Evolutionary conservation across 2,329 filamentous ascomycete species (phyloP).

Genomic region (Arachnomyces sp.): DNA sequence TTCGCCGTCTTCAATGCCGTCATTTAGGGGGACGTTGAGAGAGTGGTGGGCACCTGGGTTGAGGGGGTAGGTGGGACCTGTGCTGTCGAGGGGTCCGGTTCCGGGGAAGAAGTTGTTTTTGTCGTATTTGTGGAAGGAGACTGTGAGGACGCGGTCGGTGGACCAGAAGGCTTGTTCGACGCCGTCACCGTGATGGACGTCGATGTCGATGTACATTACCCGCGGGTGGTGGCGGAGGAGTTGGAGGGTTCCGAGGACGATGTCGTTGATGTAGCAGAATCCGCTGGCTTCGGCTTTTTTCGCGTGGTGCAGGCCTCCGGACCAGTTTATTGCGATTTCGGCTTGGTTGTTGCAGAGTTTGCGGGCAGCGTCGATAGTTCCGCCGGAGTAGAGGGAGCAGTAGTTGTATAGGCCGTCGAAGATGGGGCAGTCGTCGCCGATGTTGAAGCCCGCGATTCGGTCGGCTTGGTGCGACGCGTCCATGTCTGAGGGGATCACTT

Average conservation of each 20-base stretch:
- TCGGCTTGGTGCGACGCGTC: constrained; percentile 55
- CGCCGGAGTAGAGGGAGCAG: constrained; percentile 86
- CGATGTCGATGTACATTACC: constrained; percentile 90
- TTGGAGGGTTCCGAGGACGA: constrained; percentile 86
- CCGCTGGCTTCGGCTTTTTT: constrained; percentile 90
- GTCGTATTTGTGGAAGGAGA: constrained; percentile 96
- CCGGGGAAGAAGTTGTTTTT: constrained; percentile 79
- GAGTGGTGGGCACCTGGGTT: constrained; percentile 85
- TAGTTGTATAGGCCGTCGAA: constrained; percentile 96
- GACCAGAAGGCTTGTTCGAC: constrained; percentile 89
- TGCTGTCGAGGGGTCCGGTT: constrained; percentile 79
- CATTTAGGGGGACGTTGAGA: constrained; percentile 81
- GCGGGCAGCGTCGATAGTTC: constrained; percentile 80
- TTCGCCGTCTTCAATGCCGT: constrained; percentile 84
- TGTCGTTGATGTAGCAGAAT: constrained; percentile 99
- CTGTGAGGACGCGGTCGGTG: constrained; percentile 81
- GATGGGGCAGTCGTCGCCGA: constrained; percentile 90
- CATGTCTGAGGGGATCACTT: constrained; percentile 62
- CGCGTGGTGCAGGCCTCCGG: constrained; percentile 89
- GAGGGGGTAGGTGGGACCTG: constrained; percentile 70
- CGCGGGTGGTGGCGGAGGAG: constrained; percentile 73
- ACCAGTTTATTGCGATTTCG: constrained; percentile 97
- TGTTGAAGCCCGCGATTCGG: constrained; percentile 63
- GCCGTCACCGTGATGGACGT: constrained; percentile 85
- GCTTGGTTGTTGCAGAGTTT: constrained; percentile 81